Conservation (phyloP, 2,329 filamentous ascomycete species). For the Phialophora macrospora region DNA sequence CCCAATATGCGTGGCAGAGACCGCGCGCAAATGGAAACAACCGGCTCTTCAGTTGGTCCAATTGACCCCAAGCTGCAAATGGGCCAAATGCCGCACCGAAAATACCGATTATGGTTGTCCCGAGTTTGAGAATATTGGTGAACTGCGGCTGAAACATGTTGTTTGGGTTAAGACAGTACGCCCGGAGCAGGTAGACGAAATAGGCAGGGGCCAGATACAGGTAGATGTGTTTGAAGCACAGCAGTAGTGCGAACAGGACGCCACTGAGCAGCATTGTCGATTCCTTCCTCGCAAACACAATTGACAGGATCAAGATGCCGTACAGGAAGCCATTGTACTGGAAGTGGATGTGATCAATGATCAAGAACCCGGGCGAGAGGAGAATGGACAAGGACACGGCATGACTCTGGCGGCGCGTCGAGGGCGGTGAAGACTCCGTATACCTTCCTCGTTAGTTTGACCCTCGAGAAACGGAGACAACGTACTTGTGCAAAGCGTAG, state of each 20-base stretch:
- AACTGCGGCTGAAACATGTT: conserved; percentile 71
- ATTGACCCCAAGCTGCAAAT: conserved; percentile 79
- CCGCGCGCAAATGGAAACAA: conserved; percentile 94
- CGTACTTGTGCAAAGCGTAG: conserved; percentile 77
- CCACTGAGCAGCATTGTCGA: conserved; percentile 79
- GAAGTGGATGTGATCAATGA: conserved; percentile 98
- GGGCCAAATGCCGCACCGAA: conserved; percentile 86
- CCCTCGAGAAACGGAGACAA: conserved; percentile 19
- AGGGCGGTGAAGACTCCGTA: conserved; percentile 69
- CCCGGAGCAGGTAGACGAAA: conserved; percentile 88
- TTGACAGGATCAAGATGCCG: conserved; percentile 82
- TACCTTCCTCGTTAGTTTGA: conserved; percentile 60
- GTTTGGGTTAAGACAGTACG: conserved; percentile 80
- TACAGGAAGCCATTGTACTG: conserved; percentile 99
- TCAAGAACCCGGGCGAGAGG: conserved; percentile 87
- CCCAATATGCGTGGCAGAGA: conserved; percentile 97
- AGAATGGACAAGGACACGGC: conserved; percentile 86
- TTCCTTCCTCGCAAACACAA: conserved; percentile 77
- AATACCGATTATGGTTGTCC: conserved; percentile 70
- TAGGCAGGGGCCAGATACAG: conserved; percentile 95
- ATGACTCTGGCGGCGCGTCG: conserved; percentile 76
- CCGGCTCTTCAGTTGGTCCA: conserved; percentile 79
- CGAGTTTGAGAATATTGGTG: conserved; percentile 82
- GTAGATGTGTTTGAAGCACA: conserved; percentile 98
- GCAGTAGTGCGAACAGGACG: conserved; percentile 77